Base-by-base conservation (phyloP, 2,329 filamentous ascomycete genomes). In the Fusarium sp. region DNA sequence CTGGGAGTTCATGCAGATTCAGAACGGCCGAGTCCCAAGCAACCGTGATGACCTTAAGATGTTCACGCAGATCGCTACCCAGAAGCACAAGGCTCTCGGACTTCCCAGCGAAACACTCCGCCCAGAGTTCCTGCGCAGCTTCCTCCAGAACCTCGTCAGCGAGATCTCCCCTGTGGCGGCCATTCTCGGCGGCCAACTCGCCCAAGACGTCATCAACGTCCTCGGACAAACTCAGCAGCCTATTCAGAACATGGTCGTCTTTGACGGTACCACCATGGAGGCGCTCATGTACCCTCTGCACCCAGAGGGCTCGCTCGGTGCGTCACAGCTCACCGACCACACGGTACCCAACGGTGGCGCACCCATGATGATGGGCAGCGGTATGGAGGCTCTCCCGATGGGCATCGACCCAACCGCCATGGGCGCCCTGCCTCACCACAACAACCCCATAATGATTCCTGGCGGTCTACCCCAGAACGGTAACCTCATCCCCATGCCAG, bases 131-230 rank as follows among this genome's bases (percentile, higher is more conserved):
- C 83, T 98, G 26, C 88, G 93, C 58, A 91, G 86, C 74, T 99
- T 99, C 81, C 79, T 98, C 40, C 92, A 96, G 79, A 97, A 97
- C 72, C 84, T 98, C 7, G 92, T 90, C 57, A 89, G 89, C 74
- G 95, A 98, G 81, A 83, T 98, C 39, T 91, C 92, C 14, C 94
- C 96, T 9, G 93, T 97, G 10, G 91, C 93, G 0, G 94, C 96
- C 3, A 93, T 97, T 61, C 84, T 99, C 13, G 96, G 96, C 49
- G 96, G 94, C 11, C 90, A 94, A 78, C 86, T 99, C 17, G 94
- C 95, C 1, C 96, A 99, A 81, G 96, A 99, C 77, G 94, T 97
- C 52, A 98, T 99, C 81, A 98, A 98, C 75, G 94, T 98, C 33
- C 87, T 98, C 7, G 94, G 94, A 49, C 90, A 92, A 77, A 90